Conservation (phyloP, 2,329 filamentous ascomycete species). For the Alternaria panax region DNA sequence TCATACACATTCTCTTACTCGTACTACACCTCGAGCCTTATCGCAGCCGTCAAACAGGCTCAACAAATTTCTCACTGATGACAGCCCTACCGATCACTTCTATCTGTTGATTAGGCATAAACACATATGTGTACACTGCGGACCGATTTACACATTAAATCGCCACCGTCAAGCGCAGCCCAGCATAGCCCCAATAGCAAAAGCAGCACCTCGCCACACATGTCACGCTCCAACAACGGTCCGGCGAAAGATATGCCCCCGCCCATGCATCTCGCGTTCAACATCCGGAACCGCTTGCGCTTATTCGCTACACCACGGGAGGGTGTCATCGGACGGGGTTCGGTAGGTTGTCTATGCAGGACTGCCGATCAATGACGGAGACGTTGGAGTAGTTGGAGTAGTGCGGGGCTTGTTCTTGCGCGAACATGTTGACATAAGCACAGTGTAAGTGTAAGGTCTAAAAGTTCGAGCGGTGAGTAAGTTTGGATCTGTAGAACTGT, state of each 20-base stretch:
- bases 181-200: background rate
- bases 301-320: background rate
- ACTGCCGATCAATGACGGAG: slow-evolving; percentile 4
- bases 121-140: background rate
- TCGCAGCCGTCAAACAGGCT: background rate
- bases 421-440: slow-evolving; percentile 4
- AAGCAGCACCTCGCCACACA: slow-evolving; percentile 1
- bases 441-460: background rate
- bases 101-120: background rate
- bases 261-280: background rate
- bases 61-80: background rate
- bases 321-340: slow-evolving; percentile 1
- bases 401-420: background rate
- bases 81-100: background rate
- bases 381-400: slow-evolving; percentile 1
- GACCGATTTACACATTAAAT: background rate
- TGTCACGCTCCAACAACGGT: background rate
- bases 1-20: background rate
- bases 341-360: background rate
- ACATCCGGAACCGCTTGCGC: slow-evolving; percentile 1
- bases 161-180: background rate
- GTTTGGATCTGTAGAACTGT: background rate
- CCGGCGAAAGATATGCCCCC: background rate
- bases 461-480: background rate
- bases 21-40: background rate